phyloP scores from a whole-genome alignment of 2,329 filamentous ascomycete species.

The Hymenoscyphus fructigenus region DNA sequence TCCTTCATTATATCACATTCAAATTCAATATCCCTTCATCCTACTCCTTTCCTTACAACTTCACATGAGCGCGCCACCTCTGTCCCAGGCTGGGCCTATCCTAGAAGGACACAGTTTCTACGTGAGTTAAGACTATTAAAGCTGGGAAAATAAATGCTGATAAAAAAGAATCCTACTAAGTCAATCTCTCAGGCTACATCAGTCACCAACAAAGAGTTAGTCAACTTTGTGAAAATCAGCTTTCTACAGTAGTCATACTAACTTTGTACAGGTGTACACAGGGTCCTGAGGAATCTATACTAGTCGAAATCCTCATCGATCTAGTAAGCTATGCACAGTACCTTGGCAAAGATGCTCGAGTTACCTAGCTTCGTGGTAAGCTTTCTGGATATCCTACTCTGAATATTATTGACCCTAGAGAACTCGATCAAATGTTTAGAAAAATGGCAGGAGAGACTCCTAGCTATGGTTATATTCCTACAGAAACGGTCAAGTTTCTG shows the following conservation, averaged over 20 bases:
- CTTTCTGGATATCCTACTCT: conserved; percentile 5
- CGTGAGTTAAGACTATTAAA: not conserved
- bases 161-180: conserved; percentile 1
- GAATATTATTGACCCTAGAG: conserved; percentile 7
- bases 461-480: not conserved
- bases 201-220: not conserved
- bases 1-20: not conserved
- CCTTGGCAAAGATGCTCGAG: conserved; percentile 6
- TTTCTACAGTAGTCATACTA: not conserved
- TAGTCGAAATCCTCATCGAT: conserved; percentile 3
- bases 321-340: conserved; percentile 1
- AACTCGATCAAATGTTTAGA: conserved; percentile 6
- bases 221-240: not conserved
- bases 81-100: not conserved
- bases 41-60: conserved; percentile 1
- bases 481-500: not conserved
- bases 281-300: not conserved
- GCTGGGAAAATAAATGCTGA: not conserved
- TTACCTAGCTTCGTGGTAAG: conserved; percentile 9
- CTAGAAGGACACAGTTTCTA: not conserved
- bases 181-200: not conserved
- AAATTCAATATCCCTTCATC: not conserved
- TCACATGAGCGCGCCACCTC: not conserved
- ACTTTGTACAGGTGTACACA: not conserved
- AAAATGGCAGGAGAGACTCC: conserved; percentile 1